Conservation (phyloP, 768 basidiomycete genomes). For the Calvatia gigantea region DNA sequence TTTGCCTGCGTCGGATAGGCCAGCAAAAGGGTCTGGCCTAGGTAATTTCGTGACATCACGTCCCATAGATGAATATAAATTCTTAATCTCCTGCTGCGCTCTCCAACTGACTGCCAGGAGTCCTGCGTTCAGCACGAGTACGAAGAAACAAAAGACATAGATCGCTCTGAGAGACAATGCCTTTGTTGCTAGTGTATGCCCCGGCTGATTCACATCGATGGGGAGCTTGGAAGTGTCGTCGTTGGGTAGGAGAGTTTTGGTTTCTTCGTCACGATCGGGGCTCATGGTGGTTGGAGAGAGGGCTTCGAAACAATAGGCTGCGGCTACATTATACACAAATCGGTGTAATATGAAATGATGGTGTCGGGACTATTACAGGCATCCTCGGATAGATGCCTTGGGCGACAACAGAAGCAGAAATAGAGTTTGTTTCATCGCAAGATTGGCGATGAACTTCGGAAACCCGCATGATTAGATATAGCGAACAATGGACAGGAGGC, state of each 20-base stretch:
- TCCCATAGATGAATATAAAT: neutral
- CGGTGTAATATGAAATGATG: neutral
- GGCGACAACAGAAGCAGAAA: neutral
- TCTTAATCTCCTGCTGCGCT: neutral
- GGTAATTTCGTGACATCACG: constrained; percentile 6
- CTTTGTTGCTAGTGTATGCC: neutral
- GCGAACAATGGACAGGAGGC: neutral
- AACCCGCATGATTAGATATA: neutral
- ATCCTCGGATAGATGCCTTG: neutral
- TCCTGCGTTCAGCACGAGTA: constrained; percentile 1
- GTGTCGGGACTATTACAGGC: constrained; percentile 1
- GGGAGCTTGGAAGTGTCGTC: neutral
- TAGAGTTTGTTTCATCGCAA: constrained; percentile 4
- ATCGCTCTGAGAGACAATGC: neutral
- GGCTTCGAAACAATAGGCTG: neutral
- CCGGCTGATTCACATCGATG: neutral
- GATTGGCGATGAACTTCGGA: neutral
- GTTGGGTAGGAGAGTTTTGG: neutral
- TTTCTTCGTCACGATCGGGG: constrained; percentile 3
- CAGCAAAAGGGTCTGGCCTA: constrained; percentile 5
- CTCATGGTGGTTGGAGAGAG: constrained; percentile 2
- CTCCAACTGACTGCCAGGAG: constrained; percentile 6
- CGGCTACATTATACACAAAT: constrained; percentile 3
- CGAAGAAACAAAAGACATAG: constrained; percentile 3
- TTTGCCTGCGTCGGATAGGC: constrained; percentile 2